A percentile compares a stretch with the other conserved stretches of the same genome.
These are phyloP conservation scores for Leishmania mexicana DNA, from an alignment of 208 protist genomes.

Conservation along the genomic window DNA sequence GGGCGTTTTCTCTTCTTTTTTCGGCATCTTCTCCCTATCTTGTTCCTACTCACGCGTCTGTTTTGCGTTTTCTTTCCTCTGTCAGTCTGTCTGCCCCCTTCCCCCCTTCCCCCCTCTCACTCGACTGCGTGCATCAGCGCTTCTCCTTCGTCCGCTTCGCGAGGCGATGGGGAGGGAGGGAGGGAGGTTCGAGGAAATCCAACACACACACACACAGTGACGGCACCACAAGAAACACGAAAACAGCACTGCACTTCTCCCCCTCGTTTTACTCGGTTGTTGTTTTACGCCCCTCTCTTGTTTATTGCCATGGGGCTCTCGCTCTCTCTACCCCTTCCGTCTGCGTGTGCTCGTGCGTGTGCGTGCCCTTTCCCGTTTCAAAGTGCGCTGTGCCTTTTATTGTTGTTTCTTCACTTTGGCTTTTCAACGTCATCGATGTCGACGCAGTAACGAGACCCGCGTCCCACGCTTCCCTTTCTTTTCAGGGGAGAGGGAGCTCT, in stretches of 20 bases:
- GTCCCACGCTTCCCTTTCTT: background rate
- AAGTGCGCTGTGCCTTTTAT: background rate
- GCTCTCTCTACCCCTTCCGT: background rate
- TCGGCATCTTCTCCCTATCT: background rate
- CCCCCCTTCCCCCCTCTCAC: background rate
- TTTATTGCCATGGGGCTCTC: background rate
- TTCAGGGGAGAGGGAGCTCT: too few species aligned
- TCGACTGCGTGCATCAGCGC: background rate
- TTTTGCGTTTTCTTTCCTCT: background rate
- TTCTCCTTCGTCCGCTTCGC: background rate
- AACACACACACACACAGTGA: too few species aligned
- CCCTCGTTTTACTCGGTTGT: background rate
- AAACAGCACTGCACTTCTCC: background rate
- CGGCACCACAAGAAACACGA: background rate
- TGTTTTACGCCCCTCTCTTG: background rate
- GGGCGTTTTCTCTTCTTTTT: background rate
- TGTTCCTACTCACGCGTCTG: background rate
- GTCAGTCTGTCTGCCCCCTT: background rate
- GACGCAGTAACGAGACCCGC: background rate
- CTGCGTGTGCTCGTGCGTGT: background rate
- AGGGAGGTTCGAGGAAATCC: background rate
- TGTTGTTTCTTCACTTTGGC: background rate
- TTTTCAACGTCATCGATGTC: background rate
- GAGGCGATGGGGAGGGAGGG: background rate
- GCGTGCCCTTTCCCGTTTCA: background rate